Percentiles rank a stretch among this genome's conserved stretches.
Conservation (phyloP, 345 rosid genomes). For the Ceriops zippeliana region DNA sequence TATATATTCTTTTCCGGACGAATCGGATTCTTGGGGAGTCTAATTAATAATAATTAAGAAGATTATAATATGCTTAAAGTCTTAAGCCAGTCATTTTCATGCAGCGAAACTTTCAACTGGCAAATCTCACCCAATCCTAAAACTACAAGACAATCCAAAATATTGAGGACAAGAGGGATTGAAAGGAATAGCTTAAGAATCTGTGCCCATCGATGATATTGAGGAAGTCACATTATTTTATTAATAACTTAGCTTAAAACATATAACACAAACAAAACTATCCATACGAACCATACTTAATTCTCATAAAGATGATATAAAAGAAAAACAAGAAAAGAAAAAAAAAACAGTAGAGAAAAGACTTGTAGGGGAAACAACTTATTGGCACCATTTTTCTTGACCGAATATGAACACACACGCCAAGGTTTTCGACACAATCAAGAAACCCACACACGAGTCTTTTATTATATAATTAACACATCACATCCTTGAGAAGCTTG, state of each 20-base stretch:
- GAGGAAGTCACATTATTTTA: conserved; percentile 36
- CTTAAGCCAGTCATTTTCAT: no score
- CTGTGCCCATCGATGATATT: conserved; percentile 23
- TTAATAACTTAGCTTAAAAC: conserved; percentile 24
- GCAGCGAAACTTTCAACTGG: no score
- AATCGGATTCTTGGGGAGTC: conserved; percentile 8
- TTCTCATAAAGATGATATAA: no score
- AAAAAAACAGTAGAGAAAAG: background rate
- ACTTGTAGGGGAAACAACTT: background rate
- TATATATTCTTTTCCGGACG: background rate
- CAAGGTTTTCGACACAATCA: background rate
- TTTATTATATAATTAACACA: conserved; percentile 47
- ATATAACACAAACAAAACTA: conserved; percentile 10
- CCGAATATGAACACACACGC: background rate
- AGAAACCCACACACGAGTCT: background rate
- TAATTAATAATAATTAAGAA: no score
- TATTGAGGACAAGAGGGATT: background rate
- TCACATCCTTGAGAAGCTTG: conserved; percentile 99
- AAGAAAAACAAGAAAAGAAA: no score
- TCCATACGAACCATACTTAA: background rate
- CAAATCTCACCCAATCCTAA: no score
- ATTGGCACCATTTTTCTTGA: background rate
- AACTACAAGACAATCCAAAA: background rate
- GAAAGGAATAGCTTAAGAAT: conserved; percentile 14
- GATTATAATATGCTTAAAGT: no score